Percentiles rank a stretch among this genome's conserved stretches.
Evolutionary conservation across 2,329 filamentous ascomycete genomes (phyloP).

Genomic region (Apiospora marii): DNA sequence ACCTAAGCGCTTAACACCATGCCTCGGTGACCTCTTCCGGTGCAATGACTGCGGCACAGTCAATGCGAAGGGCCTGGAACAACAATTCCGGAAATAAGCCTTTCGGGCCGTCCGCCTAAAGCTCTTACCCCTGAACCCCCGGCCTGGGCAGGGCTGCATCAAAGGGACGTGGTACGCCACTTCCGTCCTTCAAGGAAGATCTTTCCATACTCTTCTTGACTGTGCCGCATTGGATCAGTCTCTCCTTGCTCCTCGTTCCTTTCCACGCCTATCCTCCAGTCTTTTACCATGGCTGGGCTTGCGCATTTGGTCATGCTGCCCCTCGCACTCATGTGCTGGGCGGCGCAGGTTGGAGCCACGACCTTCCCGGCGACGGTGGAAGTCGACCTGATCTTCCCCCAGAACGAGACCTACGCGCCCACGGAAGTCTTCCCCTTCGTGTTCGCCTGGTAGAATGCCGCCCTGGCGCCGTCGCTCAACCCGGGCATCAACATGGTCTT

Average conservation of each 20-base stretch:
- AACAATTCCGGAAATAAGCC: background rate
- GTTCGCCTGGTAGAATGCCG: constrained; percentile 36
- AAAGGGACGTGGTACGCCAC: background rate
- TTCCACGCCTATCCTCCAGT: background rate
- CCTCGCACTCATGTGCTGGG: background rate
- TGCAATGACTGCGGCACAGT: background rate
- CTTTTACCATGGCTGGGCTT: background rate
- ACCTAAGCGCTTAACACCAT: no score
- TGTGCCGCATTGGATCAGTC: background rate
- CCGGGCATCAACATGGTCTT: constrained; percentile 2
- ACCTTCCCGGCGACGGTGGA: constrained; percentile 28
- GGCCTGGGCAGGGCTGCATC: background rate
- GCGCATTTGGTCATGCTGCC: background rate
- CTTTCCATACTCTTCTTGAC: background rate
- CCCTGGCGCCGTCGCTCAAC: constrained; percentile 27
- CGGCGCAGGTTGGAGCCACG: background rate
- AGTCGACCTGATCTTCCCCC: constrained; percentile 39
- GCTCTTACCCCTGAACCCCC: no score
- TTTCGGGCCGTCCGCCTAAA: background rate
- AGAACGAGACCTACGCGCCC: constrained; percentile 38
- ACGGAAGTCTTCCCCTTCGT: constrained; percentile 35
- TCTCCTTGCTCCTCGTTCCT: background rate
- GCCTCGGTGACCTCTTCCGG: no score
- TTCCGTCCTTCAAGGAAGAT: background rate
- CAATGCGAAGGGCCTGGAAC: background rate